phyloP scores from a whole-genome alignment of 352 stramenopile genomes.

The Pythium grandisporangium region DNA sequence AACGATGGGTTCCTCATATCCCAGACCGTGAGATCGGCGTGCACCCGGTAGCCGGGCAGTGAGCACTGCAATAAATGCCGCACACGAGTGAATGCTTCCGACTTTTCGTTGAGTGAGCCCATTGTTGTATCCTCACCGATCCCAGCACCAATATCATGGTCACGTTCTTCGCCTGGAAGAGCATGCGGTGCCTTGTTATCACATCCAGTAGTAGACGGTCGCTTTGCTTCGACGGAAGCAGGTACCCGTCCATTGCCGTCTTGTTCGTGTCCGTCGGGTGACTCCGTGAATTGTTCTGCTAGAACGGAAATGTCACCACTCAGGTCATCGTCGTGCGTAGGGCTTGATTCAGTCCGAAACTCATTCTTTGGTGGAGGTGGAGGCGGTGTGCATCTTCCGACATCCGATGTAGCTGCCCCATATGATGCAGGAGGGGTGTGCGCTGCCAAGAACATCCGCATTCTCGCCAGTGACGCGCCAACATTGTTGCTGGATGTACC shows the following conservation, averaged over 20 bases:
- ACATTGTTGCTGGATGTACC: no score
- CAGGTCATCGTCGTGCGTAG: no score
- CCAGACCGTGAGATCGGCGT: conserved; percentile 55
- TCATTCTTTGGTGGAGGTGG: no score
- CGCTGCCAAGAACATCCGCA: conserved; percentile 23
- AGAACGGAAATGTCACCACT: conserved; percentile 4
- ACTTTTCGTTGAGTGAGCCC: conserved; percentile 23
- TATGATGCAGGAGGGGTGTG: no score
- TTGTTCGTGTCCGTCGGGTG: no score
- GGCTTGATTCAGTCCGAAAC: no score
- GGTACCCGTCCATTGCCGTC: no score
- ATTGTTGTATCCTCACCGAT: conserved; percentile 33
- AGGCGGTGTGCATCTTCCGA: no score
- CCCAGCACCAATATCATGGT: conserved; percentile 23
- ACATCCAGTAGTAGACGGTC: neutral
- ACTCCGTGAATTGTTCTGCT: conserved; percentile 1
- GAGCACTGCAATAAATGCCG: conserved; percentile 63
- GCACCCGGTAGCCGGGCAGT: conserved; percentile 32
- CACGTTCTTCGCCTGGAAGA: no score
- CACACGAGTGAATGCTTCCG: conserved; percentile 50
- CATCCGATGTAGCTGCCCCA: no score
- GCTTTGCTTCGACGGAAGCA: no score
- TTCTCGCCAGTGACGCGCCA: conserved; percentile 16
- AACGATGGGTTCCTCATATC: conserved; percentile 64
- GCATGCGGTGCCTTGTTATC: no score